Base-by-base conservation (phyloP, 768 basidiomycete genomes). In the Podaxis sp. region DNA sequence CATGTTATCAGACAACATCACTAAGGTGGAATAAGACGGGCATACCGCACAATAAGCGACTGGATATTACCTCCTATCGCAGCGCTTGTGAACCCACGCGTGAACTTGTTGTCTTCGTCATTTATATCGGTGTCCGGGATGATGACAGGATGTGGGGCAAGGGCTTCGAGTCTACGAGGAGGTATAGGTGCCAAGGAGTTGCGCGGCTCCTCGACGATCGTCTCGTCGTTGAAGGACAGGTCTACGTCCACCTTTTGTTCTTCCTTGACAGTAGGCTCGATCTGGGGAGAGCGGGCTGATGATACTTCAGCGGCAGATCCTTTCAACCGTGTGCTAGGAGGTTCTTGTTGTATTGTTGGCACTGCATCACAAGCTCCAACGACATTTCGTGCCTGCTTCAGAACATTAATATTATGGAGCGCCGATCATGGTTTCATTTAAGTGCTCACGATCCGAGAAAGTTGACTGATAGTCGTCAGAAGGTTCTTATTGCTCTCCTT, bases 41-140 rank as follows among this genome's bases (percentile, higher is more conserved):
- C 69, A 38, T 68, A 81, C 80, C 71, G 72, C 17, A 76, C 75
- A 22, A 79, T 69, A 4, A 81, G 67, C 10, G 77, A 67, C 56
- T 81, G 79, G 28, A 71, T 67, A 50, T 68, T 72, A 12, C 80
- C 79, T 22, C 81, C 81, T 3, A 85, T 68, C 6, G 71, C 70
- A 12, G 65, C 59, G 30, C 73, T 75, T 37, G 84, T 68, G 38
- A 78, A 73, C 4, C 70, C 69, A n/a, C 82, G 76, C 8, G 72
- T 74, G 64, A 82, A 84, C 8, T 68, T 63, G 51, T 72, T 74
- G n/a, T 73, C 69, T 13, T 65, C 56, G 17, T 63, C 66, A 17
- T 65, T 66, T 36, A 68, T 64, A 11, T 69, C 66, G 40, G 69
- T 51, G 38, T 69, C 66, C 12, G 74, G 68, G 4, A 70, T 56